These are phyloP conservation scores for Sporothrix luriei DNA, from an alignment of 2,329 filamentous ascomycete species.

Conservation along the genomic window DNA sequence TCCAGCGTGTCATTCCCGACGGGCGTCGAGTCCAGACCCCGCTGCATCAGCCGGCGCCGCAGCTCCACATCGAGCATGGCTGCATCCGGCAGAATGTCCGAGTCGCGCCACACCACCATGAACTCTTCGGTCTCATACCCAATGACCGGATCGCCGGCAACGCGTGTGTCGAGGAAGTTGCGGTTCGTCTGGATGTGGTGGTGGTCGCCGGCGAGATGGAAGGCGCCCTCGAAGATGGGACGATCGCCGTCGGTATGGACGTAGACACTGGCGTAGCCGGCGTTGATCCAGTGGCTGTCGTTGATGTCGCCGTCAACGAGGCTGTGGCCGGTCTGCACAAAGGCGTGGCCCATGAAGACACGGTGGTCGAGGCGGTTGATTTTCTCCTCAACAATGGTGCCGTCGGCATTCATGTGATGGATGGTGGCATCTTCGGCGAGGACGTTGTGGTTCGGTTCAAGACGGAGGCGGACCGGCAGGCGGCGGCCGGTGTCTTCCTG, in stretches of 20 bases:
- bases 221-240: slow-evolving; percentile 88
- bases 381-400: slow-evolving; percentile 67
- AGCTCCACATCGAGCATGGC: slow-evolving; percentile 60
- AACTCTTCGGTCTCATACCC: slow-evolving; percentile 63
- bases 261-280: slow-evolving; percentile 84
- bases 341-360: slow-evolving; percentile 80
- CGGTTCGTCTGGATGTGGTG: slow-evolving; percentile 81
- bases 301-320: slow-evolving; percentile 56
- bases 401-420: slow-evolving; percentile 71
- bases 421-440: slow-evolving; percentile 75
- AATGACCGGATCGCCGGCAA: slow-evolving; percentile 69
- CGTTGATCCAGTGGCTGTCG: slow-evolving; percentile 67
- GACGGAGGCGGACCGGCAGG: slow-evolving; percentile 72
- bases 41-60: slow-evolving; percentile 51
- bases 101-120: slow-evolving; percentile 92
- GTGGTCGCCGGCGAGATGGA: slow-evolving; percentile 76
- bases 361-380: slow-evolving; percentile 74
- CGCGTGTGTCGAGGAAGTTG: slow-evolving; percentile 73
- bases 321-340: slow-evolving; percentile 61
- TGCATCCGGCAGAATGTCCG: slow-evolving; percentile 64
- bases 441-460: slow-evolving; percentile 91
- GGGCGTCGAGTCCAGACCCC: slow-evolving; percentile 41
- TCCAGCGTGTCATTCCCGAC: slow-evolving; percentile 40
- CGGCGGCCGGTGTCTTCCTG: slow-evolving; percentile 55
- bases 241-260: slow-evolving; percentile 73